Conservation (phyloP, 78 protist genomes). For the Pelomyxa schiedti region DNA sequence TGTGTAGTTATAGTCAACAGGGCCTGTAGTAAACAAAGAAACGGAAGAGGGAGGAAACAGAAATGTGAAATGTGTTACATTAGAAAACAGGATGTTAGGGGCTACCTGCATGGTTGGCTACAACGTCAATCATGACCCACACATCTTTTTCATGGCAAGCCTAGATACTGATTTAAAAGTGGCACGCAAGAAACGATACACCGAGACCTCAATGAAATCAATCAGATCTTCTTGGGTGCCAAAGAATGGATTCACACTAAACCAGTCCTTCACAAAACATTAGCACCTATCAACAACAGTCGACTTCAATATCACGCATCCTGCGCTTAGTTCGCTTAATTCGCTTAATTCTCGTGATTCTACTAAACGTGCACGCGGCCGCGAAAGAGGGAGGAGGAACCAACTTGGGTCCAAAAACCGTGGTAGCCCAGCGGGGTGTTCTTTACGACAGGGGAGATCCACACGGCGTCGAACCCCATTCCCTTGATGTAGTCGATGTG, state of each 20-base stretch:
- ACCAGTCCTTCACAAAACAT: neutral
- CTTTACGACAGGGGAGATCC: constrained; percentile 76
- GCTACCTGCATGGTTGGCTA: constrained; percentile 44
- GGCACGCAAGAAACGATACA: too few species aligned
- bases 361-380: too few species aligned
- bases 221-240: constrained; percentile 37
- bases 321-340: neutral
- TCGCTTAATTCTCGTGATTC: neutral
- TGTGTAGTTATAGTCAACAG: constrained; percentile 32
- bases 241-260: constrained; percentile 22
- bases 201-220: too few species aligned
- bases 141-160: neutral
- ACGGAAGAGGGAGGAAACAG: too few species aligned
- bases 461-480: constrained; percentile 88
- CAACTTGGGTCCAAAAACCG: neutral
- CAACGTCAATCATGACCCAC: constrained; percentile 69
- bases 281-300: neutral
- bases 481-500: constrained; percentile 77
- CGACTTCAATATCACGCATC: neutral
- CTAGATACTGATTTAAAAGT: too few species aligned
- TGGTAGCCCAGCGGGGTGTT: constrained; percentile 57
- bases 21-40: too few species aligned
- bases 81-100: too few species aligned
- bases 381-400: too few species aligned
- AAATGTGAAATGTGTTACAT: too few species aligned